Evolutionary conservation across 2,329 filamentous ascomycete species (phyloP).

Genomic region (Clonostachys rhizophaga): DNA sequence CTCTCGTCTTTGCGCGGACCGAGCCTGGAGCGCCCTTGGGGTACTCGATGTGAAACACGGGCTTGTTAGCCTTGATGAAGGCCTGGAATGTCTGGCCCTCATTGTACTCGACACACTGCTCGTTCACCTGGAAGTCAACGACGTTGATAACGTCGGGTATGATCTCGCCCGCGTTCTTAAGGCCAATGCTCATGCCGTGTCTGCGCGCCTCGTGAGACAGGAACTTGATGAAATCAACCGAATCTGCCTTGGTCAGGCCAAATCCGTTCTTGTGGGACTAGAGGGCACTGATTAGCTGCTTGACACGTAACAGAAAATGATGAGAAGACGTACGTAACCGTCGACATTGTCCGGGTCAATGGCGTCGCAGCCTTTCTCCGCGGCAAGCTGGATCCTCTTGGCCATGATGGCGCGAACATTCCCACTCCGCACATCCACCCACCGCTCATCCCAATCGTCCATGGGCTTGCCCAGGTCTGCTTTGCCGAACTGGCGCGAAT

Average conservation of each 20-base stretch:
- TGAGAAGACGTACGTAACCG: too few relatives aligned
- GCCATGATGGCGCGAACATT: slow-evolving; percentile 63
- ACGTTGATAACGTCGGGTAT: slow-evolving; percentile 38
- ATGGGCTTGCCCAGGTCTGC: slow-evolving; percentile 53
- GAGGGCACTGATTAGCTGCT: background rate
- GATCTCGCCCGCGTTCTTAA: slow-evolving; percentile 64
- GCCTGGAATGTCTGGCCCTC: slow-evolving; percentile 54
- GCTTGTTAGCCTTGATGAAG: slow-evolving; percentile 57
- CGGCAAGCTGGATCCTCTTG: slow-evolving; percentile 51
- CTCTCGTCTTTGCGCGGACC: slow-evolving; percentile 26
- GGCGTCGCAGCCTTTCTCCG: slow-evolving; percentile 59
- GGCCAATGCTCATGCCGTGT: slow-evolving; percentile 53
- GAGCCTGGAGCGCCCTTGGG: slow-evolving; percentile 42
- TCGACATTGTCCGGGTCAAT: slow-evolving; percentile 70
- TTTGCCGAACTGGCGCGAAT: slow-evolving; percentile 48
- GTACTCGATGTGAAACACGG: slow-evolving; percentile 72
- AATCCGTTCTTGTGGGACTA: slow-evolving; percentile 58
- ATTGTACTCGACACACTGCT: slow-evolving; percentile 57
- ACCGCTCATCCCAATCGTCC: slow-evolving; percentile 64
- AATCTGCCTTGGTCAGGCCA: slow-evolving; percentile 48
- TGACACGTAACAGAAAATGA: too few relatives aligned
- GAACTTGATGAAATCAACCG: slow-evolving; percentile 55
- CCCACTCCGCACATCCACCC: slow-evolving; percentile 54
- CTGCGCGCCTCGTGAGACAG: slow-evolving; percentile 48
- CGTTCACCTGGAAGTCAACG: slow-evolving; percentile 64